Conservation (phyloP, 169 alveolate genomes). For the Ichthyophthirius multifiliis region DNA sequence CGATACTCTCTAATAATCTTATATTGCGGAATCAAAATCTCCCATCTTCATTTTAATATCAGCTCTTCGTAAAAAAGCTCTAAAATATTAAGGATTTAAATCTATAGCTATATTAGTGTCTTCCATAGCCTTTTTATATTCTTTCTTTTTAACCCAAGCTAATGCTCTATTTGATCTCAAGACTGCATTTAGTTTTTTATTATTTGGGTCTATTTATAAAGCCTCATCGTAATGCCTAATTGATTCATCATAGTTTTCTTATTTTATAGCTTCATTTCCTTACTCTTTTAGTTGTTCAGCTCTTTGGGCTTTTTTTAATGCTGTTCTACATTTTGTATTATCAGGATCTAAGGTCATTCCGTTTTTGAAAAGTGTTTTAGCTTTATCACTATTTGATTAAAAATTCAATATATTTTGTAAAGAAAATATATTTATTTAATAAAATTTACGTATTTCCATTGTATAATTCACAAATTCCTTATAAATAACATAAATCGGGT, state of each 20-base stretch:
- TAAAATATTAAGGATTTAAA: slow-evolving; percentile 62
- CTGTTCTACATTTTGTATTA: slow-evolving; percentile 53
- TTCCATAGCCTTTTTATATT: slow-evolving; percentile 60
- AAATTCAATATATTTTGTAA: background rate
- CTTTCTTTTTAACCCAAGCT: slow-evolving; percentile 47
- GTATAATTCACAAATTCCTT: slow-evolving; percentile 42
- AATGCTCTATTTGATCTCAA: slow-evolving; percentile 74
- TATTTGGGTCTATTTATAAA: slow-evolving; percentile 65
- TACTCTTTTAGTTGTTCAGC: slow-evolving; percentile 68
- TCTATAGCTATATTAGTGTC: slow-evolving; percentile 69
- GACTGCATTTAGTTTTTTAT: slow-evolving; percentile 59
- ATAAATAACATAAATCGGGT: slow-evolving; percentile 35
- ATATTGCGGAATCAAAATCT: slow-evolving; percentile 70
- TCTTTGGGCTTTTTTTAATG: slow-evolving; percentile 31
- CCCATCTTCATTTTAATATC: slow-evolving; percentile 58
- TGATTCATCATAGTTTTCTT: slow-evolving; percentile 57
- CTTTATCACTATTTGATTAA: slow-evolving; percentile 27
- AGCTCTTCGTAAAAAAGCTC: slow-evolving; percentile 77
- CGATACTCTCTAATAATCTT: slow-evolving; percentile 68
- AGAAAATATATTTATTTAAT: background rate
- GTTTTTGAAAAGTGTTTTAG: slow-evolving; percentile 48
- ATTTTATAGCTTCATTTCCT: slow-evolving; percentile 59
- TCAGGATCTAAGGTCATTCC: slow-evolving; percentile 72
- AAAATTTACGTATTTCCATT: slow-evolving; percentile 34
- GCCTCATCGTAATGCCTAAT: slow-evolving; percentile 73